Evolutionary conservation across 371 early-diverging fungal genomes (phyloP).

Genomic region (Umbelopsis sp.): DNA sequence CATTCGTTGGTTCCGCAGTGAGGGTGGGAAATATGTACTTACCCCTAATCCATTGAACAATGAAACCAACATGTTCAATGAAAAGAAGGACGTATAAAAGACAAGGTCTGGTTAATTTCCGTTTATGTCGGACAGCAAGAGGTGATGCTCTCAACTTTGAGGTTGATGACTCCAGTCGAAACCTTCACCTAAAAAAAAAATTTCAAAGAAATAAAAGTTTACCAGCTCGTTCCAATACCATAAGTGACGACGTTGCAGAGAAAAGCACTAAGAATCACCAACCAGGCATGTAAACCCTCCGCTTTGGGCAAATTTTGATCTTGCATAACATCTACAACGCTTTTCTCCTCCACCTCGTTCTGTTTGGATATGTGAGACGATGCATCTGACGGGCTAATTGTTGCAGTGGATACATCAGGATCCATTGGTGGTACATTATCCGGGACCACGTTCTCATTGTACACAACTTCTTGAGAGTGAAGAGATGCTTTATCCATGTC

Average conservation of each 20-base stretch:
- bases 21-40: neutral
- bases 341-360: neutral
- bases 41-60: neutral
- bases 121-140: neutral
- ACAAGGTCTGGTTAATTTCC: neutral
- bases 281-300: slow-evolving; percentile 17
- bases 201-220: neutral
- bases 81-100: neutral
- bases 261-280: slow-evolving; percentile 14
- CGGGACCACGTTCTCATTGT: neutral
- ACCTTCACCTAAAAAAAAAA: slow-evolving; percentile 2
- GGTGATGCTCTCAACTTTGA: too few species aligned
- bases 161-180: neutral
- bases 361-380: neutral
- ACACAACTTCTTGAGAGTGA: neutral
- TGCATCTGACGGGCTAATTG: neutral
- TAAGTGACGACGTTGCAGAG: slow-evolving; percentile 11
- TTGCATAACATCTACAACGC: neutral
- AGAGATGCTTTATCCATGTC: neutral
- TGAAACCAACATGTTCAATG: neutral
- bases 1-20: too few species aligned
- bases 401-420: neutral
- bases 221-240: slow-evolving; percentile 16
- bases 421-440: neutral
- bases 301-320: slow-evolving; percentile 10